Base-by-base conservation (phyloP, 192 early-diverging fungal species). In the Entomortierella lignicola region DNA sequence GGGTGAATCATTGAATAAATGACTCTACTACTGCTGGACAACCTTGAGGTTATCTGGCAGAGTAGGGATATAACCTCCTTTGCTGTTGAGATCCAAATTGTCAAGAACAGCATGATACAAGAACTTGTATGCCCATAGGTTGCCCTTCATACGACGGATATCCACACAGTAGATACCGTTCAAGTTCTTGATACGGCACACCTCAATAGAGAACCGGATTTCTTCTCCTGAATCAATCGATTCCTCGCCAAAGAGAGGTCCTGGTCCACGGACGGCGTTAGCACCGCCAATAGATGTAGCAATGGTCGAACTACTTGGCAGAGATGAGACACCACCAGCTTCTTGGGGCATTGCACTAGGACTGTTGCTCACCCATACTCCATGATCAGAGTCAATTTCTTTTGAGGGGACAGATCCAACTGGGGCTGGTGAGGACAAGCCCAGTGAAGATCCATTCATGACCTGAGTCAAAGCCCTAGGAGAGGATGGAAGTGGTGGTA, bases 121-220 rank as follows among this genome's bases (percentile, higher is more conserved):
- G 65, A 89, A 92, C 85, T 94, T 94, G 84, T 92, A 94, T 0
- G 89, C 85, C 93, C 91, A 94, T 50, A 89, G 81, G 74, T 92
- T 93, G 55, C 93, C 93, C 65, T 89, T 88, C 82, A 91, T 87
- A 47, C 93, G 87, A 47, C 89, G 86, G 60, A 94, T 82, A 62
- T 92, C 90, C 48, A 94, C 93, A 66, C 91, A 92, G 71, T 91
- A 92, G 31, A 94, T 84, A 53, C 89, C 89, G 59, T 82, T 87
- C 55, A 99, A 77, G 77, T 97, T 97, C 84, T 94, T 94, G 83
- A 99, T 93, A 70, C 88, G 89, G 84, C 95, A 95, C 31, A 99
- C 72, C 86, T 97, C 95, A n/a, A 99, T 90, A 18, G 90, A 88
- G 82, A 97, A 91, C 18, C 91, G 90, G 23, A 99, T 87, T 82